Evolutionary conservation across 495 filamentous ascomycete species (phyloP), one percentile per base, ranked within the genome.

Genomic region (Annulohypoxylon nitens): DNA sequence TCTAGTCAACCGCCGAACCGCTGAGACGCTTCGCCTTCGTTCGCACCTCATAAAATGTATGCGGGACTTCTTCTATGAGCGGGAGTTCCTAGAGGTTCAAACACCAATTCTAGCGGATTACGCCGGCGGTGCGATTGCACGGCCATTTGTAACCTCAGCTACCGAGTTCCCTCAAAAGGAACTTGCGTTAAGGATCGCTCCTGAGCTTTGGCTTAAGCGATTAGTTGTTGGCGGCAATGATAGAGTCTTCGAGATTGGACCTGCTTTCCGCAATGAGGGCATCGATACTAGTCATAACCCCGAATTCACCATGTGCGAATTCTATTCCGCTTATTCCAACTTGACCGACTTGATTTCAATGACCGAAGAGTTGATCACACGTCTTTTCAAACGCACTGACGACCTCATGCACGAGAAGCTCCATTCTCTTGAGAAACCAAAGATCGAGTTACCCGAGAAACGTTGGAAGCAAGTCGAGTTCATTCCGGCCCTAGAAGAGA

Each of bases 281-380:
- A 78, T 98, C 43, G 96, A 99, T 81, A 88, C 90, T 25, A 97
- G 93, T 0, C 96, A 98, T 81, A 98, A 98, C 76, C 94, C 96
- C 5, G 96, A 99, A 79, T 99, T 98, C 82, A 94, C 92, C 25
- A 98, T 91, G 37, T 98, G 95, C 84, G 96, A 99, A 82, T 98
- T 97, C 86, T 99, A 99, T 80, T 88, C 90, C 59, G 89, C 93
- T 11, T 97, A 94, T 74, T 90, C 92, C 60, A 91, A 90, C 68
- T 86, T 98, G 0, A 85, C 90, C 41, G 90, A 93, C 37, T 83
- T 99, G 26, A 93, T 97, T 72, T 67, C 79, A 23, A 89, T 89
- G 74, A 97, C 93, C 37, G 92, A 95, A 76, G 78, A 82, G 2
- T 79, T 97, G 14, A 82, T 96, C 51, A 83, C 79, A 20, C 87